Evolutionary conservation across 2,329 filamentous ascomycete species (phyloP).

Genomic region (Aspergillus uvarum): DNA sequence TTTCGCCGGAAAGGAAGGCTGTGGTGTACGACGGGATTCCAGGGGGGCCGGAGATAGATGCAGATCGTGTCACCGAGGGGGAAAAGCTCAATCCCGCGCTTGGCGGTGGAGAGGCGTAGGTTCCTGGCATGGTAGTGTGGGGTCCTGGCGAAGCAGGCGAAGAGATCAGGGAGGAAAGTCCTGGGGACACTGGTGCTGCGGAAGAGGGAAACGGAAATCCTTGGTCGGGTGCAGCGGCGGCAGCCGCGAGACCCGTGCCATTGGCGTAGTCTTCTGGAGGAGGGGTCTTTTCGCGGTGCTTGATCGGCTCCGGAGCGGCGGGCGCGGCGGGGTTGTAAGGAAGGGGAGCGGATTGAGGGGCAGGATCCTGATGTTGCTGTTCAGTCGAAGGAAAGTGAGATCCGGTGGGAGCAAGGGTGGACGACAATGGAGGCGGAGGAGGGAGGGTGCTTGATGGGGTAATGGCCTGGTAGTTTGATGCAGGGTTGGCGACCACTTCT

Average conservation of each 20-base stretch:
- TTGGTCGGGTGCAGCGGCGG: conserved; percentile 39
- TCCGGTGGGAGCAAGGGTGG: conserved; percentile 18
- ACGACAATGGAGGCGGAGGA: conserved; percentile 26
- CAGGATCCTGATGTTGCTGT: conserved; percentile 27
- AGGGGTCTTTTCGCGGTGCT: conserved; percentile 65
- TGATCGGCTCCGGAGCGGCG: conserved; percentile 63
- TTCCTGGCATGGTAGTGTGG: conserved; percentile 25
- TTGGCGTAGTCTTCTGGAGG: conserved; percentile 57
- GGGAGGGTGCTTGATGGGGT: conserved; percentile 24
- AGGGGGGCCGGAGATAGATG: conserved; percentile 27
- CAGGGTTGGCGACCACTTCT: conserved; percentile 20
- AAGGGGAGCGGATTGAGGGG: conserved; percentile 47
- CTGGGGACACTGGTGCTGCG: conserved; percentile 23
- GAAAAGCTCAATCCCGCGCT: conserved; percentile 35
- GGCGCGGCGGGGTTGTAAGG: conserved; percentile 68
- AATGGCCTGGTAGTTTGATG: conserved; percentile 19
- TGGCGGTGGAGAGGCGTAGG: conserved; percentile 38
- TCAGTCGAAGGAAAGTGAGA: conserved; percentile 20
- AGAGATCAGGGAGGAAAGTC: conserved; percentile 17
- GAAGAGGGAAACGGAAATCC: conserved; percentile 33
- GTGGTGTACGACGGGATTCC: conserved; percentile 32
- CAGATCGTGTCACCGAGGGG: conserved; percentile 15
- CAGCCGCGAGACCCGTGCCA: conserved; percentile 47
- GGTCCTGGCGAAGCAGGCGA: conserved; percentile 24
- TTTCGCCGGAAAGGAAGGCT: conserved; percentile 18